Evolutionary conservation across 495 filamentous ascomycete species (phyloP).

Genomic region (Bathelium albidoporum): DNA sequence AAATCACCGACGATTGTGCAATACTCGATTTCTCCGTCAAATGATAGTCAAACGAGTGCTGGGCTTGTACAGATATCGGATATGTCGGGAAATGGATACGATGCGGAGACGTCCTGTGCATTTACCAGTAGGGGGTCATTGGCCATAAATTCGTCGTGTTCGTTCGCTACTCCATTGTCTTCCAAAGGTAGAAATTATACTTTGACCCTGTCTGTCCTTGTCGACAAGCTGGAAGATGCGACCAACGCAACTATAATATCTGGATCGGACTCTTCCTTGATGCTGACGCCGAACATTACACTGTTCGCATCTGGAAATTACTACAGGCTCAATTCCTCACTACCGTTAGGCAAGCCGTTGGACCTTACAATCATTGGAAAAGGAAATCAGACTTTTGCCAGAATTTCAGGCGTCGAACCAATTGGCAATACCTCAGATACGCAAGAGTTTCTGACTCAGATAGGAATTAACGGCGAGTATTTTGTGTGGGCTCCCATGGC

Average conservation of each 20-base stretch:
- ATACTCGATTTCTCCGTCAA: slow-evolving; percentile 20
- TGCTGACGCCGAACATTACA: slow-evolving; percentile 30
- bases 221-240: not conserved
- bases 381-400: slow-evolving; percentile 34
- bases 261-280: slow-evolving; percentile 8
- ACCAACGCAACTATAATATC: slow-evolving; percentile 11
- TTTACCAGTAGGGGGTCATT: slow-evolving; percentile 21
- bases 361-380: slow-evolving; percentile 33
- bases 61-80: slow-evolving; percentile 24
- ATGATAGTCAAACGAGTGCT: slow-evolving; percentile 10
- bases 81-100: slow-evolving; percentile 38
- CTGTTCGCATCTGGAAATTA: slow-evolving; percentile 38
- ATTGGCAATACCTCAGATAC: slow-evolving; percentile 7
- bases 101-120: slow-evolving; percentile 28
- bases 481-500: slow-evolving; percentile 39
- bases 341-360: slow-evolving; percentile 35
- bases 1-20: slow-evolving; percentile 33
- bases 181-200: slow-evolving; percentile 44
- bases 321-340: slow-evolving; percentile 36
- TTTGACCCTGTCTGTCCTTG: slow-evolving; percentile 30
- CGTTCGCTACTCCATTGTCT: slow-evolving; percentile 33
- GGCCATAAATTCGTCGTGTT: slow-evolving; percentile 25
- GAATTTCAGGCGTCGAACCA: slow-evolving; percentile 19
- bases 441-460: slow-evolving; percentile 34
- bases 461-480: slow-evolving; percentile 36